phyloP scores from a whole-genome alignment of 441 rosid genomes.

The Erodium trifolium region DNA sequence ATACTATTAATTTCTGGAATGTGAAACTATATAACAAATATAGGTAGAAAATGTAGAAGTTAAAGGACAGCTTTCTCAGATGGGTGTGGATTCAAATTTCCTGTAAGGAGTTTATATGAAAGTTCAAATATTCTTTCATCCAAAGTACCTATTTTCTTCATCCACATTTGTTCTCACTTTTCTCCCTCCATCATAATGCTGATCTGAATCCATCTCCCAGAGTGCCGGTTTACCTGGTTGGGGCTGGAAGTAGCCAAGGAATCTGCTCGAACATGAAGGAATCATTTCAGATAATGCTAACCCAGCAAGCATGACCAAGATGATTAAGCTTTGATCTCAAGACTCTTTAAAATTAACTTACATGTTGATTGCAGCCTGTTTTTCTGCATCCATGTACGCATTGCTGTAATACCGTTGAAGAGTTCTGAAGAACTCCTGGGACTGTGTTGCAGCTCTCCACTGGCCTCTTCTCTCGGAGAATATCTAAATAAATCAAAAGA shows the following conservation, averaged over 20 bases:
- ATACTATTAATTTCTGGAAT: background rate
- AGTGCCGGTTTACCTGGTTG: slow-evolving; percentile 67
- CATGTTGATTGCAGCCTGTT: slow-evolving; percentile 96
- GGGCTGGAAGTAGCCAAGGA: slow-evolving; percentile 90
- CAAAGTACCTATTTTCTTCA: slow-evolving; percentile 61
- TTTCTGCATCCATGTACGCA: slow-evolving; percentile 93
- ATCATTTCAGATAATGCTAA: background rate
- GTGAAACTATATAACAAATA: background rate
- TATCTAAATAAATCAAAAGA: slow-evolving; percentile 38
- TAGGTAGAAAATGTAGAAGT: background rate
- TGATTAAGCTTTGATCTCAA: slow-evolving; percentile 4
- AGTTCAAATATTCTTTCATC: slow-evolving; percentile 12
- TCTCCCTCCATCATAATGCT: slow-evolving; percentile 47
- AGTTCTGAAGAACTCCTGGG: slow-evolving; percentile 98
- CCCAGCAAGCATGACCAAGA: background rate
- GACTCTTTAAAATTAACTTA: slow-evolving; percentile 26
- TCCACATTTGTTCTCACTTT: slow-evolving; percentile 50
- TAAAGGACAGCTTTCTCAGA: background rate
- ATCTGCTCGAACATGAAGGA: slow-evolving; percentile 38
- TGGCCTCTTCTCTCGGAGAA: slow-evolving; percentile 96
- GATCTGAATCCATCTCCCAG: slow-evolving; percentile 96
- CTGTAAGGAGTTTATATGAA: background rate
- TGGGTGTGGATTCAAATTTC: background rate
- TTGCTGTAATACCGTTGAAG: slow-evolving; percentile 95
- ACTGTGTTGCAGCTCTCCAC: slow-evolving; percentile 99